Evolutionary conservation across 768 basidiomycete genomes (phyloP).

Genomic region (Crucibulum laeve): DNA sequence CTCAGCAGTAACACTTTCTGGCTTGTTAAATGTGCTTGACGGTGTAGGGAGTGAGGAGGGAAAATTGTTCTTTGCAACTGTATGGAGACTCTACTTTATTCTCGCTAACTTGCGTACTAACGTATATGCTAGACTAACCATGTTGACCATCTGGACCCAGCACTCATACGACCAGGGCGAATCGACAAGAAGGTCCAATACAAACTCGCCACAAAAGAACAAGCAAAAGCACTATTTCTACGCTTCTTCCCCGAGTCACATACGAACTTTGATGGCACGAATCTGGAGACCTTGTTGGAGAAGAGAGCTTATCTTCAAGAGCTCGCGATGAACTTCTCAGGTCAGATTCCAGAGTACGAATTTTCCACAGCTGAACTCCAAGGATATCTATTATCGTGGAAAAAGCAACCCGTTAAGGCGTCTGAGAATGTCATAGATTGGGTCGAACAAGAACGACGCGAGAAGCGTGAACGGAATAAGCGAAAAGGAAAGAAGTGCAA

Average conservation of each 20-base stretch:
- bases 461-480: slow-evolving; percentile 26
- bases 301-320: slow-evolving; percentile 13
- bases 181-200: slow-evolving; percentile 54
- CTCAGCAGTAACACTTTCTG: slow-evolving; percentile 45
- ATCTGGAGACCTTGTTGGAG: slow-evolving; percentile 5
- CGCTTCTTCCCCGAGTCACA: slow-evolving; percentile 41
- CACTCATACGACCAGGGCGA: slow-evolving; percentile 51
- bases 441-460: slow-evolving; percentile 32
- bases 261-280: slow-evolving; percentile 8
- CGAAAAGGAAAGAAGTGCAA: slow-evolving; percentile 26
- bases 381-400: slow-evolving; percentile 47
- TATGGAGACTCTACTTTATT: slow-evolving; percentile 14
- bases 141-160: slow-evolving; percentile 50
- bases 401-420: slow-evolving; percentile 32
- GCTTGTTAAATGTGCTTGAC: slow-evolving; percentile 55
- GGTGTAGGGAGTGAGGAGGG: slow-evolving; percentile 61
- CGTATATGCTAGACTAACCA: slow-evolving; percentile 40
- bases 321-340: slow-evolving; percentile 39
- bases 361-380: slow-evolving; percentile 62
- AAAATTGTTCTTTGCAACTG: slow-evolving; percentile 57
- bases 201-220: slow-evolving; percentile 39
- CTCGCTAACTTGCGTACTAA: neutral
- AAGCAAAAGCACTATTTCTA: slow-evolving; percentile 43
- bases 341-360: slow-evolving; percentile 36
- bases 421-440: slow-evolving; percentile 31